These are phyloP conservation scores for Spongiforma sp. DNA, from an alignment of 1,284 basidiomycete species.

Conservation along the genomic window DNA sequence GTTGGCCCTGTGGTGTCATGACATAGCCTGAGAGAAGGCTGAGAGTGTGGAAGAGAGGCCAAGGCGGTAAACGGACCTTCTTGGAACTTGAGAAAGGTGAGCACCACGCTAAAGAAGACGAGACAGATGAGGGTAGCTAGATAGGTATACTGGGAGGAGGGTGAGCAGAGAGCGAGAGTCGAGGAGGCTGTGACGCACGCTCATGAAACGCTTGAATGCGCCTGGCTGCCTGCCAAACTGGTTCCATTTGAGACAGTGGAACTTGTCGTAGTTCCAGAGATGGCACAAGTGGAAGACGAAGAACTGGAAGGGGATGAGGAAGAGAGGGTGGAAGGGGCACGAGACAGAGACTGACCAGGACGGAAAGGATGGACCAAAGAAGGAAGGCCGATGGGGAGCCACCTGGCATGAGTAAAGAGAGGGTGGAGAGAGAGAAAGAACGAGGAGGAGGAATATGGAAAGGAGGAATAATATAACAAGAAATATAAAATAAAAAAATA, in stretches of 20 bases:
- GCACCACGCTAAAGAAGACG: conserved; percentile 61
- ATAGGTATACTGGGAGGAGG: conserved; percentile 68
- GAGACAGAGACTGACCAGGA: conserved; percentile 50
- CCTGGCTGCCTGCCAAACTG: conserved; percentile 71
- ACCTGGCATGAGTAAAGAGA: conserved; percentile 54
- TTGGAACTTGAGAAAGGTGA: conserved; percentile 66
- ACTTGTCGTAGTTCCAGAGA: conserved; percentile 75
- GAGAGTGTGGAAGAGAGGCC: neutral
- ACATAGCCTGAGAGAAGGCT: conserved; percentile 46
- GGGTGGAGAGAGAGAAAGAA: too few relatives aligned
- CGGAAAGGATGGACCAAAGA: conserved; percentile 70
- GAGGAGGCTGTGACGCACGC: conserved; percentile 54
- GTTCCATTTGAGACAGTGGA: conserved; percentile 72
- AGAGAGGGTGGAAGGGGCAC: neutral
- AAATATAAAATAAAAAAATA: conserved; percentile 5
- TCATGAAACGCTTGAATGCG: conserved; percentile 82
- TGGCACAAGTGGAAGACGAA: conserved; percentile 67
- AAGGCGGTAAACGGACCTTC: conserved; percentile 54
- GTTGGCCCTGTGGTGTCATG: conserved; percentile 37
- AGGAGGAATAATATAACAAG: too few relatives aligned
- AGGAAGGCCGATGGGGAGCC: conserved; percentile 73
- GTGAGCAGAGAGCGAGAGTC: conserved; percentile 10
- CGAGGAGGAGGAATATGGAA: too few relatives aligned
- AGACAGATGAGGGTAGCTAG: conserved; percentile 66
- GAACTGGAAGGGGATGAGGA: conserved; percentile 50